Evolutionary conservation across 768 basidiomycete genomes (phyloP).

Genomic region (Amanita fuliginea): DNA sequence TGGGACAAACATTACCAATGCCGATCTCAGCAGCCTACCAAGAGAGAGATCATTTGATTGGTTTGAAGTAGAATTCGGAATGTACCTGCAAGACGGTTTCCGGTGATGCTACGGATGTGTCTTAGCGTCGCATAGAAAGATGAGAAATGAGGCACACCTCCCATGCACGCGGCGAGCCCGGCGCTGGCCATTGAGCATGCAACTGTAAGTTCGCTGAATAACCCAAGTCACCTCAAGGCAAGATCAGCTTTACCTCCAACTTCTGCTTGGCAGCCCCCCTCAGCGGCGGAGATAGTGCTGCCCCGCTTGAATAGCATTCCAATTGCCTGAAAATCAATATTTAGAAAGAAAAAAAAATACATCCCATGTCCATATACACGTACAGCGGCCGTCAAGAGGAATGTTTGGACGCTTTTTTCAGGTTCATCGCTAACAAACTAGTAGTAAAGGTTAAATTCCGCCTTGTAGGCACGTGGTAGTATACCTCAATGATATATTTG

Average conservation of each 20-base stretch:
- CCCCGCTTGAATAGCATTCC: slow-evolving; percentile 97
- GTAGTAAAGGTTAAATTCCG: slow-evolving; percentile 1
- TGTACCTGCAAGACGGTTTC: slow-evolving; percentile 70
- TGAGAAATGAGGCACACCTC: slow-evolving; percentile 35
- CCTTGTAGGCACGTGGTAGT: slow-evolving; percentile 6
- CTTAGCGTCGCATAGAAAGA: not conserved
- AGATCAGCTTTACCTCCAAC: slow-evolving; percentile 57
- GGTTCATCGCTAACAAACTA: slow-evolving; percentile 88
- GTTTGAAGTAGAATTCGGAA: not conserved
- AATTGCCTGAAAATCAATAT: slow-evolving; percentile 42
- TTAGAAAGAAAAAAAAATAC: not conserved
- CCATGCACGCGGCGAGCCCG: slow-evolving; percentile 92
- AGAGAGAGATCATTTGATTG: slow-evolving; percentile 9
- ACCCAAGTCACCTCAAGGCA: not conserved
- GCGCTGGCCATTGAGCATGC: slow-evolving; percentile 95
- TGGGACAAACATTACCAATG: slow-evolving; percentile 41
- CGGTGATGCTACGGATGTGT: slow-evolving; percentile 44
- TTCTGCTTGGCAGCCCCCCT: slow-evolving; percentile 92
- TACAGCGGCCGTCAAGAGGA: slow-evolving; percentile 82
- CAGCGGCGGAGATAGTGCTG: slow-evolving; percentile 93
- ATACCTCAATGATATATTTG: slow-evolving; percentile 79
- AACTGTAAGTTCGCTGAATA: slow-evolving; percentile 28
- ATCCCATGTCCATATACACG: slow-evolving; percentile 16
- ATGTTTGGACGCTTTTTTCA: slow-evolving; percentile 80
- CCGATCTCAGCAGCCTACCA: slow-evolving; percentile 78